These are phyloP conservation scores for Phytophthora fragariae DNA, from an alignment of 352 stramenopile genomes.

Conservation along the genomic window DNA sequence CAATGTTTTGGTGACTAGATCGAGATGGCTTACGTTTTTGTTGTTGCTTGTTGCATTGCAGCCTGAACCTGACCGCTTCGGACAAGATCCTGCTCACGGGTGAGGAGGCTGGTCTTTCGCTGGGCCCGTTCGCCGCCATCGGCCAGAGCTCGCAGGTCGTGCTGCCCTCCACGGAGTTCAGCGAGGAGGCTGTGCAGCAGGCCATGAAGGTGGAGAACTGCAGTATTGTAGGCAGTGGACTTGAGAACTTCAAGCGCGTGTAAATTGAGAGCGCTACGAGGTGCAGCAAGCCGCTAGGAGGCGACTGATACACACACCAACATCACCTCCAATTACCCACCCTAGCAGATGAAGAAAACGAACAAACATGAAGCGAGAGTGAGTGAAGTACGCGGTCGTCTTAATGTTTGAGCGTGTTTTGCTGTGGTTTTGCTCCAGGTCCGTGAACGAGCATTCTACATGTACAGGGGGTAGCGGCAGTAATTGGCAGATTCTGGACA, in stretches of 20 bases:
- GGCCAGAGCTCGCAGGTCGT: conserved; percentile 80
- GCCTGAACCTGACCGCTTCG: conserved; percentile 69
- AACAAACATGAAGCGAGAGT: conserved; percentile 43
- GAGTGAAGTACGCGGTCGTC: conserved; percentile 34
- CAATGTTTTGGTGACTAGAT: background rate
- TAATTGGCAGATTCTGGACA: too few species aligned
- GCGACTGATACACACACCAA: conserved; percentile 21
- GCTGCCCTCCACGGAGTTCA: conserved; percentile 76
- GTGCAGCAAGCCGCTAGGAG: conserved; percentile 1
- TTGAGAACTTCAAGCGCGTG: conserved; percentile 85
- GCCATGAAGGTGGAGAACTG: conserved; percentile 80
- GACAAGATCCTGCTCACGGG: conserved; percentile 89
- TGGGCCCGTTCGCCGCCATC: conserved; percentile 80
- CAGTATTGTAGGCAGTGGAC: conserved; percentile 79
- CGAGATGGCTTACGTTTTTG: background rate
- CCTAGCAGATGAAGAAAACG: conserved; percentile 30
- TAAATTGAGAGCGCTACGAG: conserved; percentile 47
- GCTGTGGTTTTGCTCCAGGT: background rate
- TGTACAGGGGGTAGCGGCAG: too few species aligned
- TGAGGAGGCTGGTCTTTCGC: conserved; percentile 68
- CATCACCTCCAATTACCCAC: conserved; percentile 26
- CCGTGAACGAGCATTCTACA: too few species aligned
- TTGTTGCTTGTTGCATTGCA: conserved; percentile 27
- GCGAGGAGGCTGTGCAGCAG: conserved; percentile 74
- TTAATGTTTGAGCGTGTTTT: conserved; percentile 25